Base-by-base conservation (phyloP, 441 rosid genomes). In the Erodium trifolium region DNA sequence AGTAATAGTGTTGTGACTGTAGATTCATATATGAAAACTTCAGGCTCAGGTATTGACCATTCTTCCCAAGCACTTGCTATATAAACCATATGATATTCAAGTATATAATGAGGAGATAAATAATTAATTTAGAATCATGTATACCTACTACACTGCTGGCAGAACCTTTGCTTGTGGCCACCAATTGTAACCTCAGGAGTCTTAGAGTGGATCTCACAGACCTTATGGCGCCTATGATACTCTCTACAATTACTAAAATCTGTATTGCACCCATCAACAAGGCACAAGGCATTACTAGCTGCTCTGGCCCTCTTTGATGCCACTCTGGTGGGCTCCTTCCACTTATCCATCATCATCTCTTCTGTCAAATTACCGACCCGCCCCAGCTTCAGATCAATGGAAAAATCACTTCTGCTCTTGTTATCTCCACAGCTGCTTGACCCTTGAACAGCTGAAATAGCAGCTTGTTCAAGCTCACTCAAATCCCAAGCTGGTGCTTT, bases 221-320 rank as follows among this genome's bases (percentile, higher is more conserved):
- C 98, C 75, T 88, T 88, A 79, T 92, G 98, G 71, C 96, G 90
- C 74, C 87, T 80, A 67, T 90, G 92, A 75, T 92, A 92, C 75
- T 88, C 96, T 68, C 88, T 82, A 64, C 89, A 86, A 16, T 73
- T 84, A 74, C 87, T 86, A 67, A 92, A 91, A 80, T 92, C 90
- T 0, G 87, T 73, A 39, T 72, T 72, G 70, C 98, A 92, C 4
- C 88, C 90, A 70, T 92, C 98, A 2, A 88, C 96, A 4, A 87
- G 86, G 84, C 98, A 92, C 18, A 76, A 73, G 2, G 75, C 87
- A 63, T 70, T 66, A 41, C 57, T 71, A 51, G 74, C 66, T 6
- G 81, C 85, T 71, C 93, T 79, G 37, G 93, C 78, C 75, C 90
- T 89, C 82, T 91, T 91, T 5, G 78, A 66, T 37, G 77, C 63